A percentile compares a stretch with the other conserved stretches of the same genome.
These are phyloP conservation scores for Lyophyllum atratum DNA, from an alignment of 768 basidiomycete genomes.

Conservation along the genomic window DNA sequence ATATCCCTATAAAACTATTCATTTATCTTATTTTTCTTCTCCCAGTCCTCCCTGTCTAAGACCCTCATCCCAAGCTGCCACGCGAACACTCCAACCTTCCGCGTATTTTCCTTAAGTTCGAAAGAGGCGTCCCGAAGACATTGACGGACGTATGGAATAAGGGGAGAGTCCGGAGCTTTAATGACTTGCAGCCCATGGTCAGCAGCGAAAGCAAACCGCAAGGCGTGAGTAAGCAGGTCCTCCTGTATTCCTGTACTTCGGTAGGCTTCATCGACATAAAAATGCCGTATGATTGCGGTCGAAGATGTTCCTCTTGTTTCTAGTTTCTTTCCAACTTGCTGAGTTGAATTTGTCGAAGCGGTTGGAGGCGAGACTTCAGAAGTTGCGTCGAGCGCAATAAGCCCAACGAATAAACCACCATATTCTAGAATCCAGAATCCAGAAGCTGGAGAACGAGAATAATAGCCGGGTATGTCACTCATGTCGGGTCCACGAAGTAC, in stretches of 20 bases:
- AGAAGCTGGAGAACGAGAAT: constrained; percentile 60
- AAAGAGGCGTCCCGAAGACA: constrained; percentile 54
- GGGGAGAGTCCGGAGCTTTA: constrained; percentile 46
- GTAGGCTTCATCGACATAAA: constrained; percentile 70
- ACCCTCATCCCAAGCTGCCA: constrained; percentile 54
- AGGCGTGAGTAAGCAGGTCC: constrained; percentile 64
- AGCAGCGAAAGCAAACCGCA: constrained; percentile 55
- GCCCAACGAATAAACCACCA: constrained; percentile 58
- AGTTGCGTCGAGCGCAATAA: constrained; percentile 72
- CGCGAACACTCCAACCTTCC: constrained; percentile 51
- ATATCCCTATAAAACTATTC: background rate
- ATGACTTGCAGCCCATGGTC: constrained; percentile 45
- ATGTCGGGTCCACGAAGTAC: constrained; percentile 61
- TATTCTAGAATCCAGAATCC: constrained; percentile 74
- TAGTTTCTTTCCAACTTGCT: constrained; percentile 9
- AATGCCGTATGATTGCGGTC: constrained; percentile 71
- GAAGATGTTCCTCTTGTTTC: constrained; percentile 36
- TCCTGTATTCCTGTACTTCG: constrained; percentile 57
- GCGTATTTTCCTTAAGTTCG: constrained; percentile 39
- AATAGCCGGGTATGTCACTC: constrained; percentile 50
- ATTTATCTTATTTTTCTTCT: constrained; percentile 22
- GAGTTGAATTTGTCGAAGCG: constrained; percentile 17
- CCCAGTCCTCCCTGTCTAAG: constrained; percentile 51
- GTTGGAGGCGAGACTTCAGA: constrained; percentile 29
- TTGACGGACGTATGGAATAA: constrained; percentile 50